Evolutionary conservation across 345 rosid genomes (phyloP).

Genomic region (Kernera saxatilis): DNA sequence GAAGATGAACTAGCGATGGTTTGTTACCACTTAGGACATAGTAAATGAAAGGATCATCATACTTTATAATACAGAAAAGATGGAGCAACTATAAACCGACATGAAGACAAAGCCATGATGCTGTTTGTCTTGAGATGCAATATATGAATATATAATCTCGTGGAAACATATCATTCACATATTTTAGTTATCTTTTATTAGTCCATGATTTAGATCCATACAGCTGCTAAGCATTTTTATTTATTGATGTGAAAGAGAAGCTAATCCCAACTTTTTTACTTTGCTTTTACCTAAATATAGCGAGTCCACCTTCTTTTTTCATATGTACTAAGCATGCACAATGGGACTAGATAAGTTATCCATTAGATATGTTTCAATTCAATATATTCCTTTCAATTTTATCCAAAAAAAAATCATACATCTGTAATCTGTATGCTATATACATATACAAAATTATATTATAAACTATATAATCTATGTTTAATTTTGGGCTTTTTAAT

Average conservation of each 20-base stretch:
- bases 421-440: too few relatives aligned
- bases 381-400: background rate
- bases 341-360: background rate
- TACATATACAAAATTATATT: too few relatives aligned
- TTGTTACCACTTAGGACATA: background rate
- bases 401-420: background rate
- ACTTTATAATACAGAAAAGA: slow-evolving; percentile 9
- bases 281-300: slow-evolving; percentile 8
- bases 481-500: too few relatives aligned
- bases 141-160: slow-evolving; percentile 9
- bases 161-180: slow-evolving; percentile 28
- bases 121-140: slow-evolving; percentile 31
- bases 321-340: background rate
- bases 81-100: slow-evolving; percentile 29
- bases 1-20: background rate
- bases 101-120: slow-evolving; percentile 31
- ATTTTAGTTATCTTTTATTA: slow-evolving; percentile 21
- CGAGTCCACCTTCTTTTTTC: background rate
- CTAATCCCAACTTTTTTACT: slow-evolving; percentile 2
- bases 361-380: background rate
- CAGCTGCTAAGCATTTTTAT: slow-evolving; percentile 27
- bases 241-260: slow-evolving; percentile 19
- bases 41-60: background rate
- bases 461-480: too few relatives aligned
- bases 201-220: slow-evolving; percentile 22